These are phyloP conservation scores for Brachypodium distachyon DNA, from an alignment of 202 grass and related monocot species.

Conservation along the genomic window DNA sequence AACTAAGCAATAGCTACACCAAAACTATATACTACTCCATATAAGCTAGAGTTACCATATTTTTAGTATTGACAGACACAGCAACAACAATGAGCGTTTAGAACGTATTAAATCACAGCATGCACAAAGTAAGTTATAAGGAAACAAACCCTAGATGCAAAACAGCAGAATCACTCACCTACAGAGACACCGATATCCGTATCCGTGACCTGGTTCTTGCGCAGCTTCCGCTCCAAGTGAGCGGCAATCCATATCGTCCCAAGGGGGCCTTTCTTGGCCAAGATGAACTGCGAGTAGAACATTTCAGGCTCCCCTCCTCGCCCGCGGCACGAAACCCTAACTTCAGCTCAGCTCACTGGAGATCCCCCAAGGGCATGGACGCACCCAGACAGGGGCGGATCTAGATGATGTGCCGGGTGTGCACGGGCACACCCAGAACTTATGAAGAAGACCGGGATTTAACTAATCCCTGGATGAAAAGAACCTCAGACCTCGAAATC, in stretches of 20 bases:
- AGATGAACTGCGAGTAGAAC: conserved; percentile 99
- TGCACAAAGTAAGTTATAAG: background rate
- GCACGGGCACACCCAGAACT: too few relatives aligned
- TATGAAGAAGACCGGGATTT: too few relatives aligned
- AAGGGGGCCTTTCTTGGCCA: conserved; percentile 98
- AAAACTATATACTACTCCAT: background rate
- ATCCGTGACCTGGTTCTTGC: conserved; percentile 97
- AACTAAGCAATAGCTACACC: background rate
- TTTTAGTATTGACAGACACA: background rate
- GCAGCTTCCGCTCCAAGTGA: conserved; percentile 95
- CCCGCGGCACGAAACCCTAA: conserved; percentile 17
- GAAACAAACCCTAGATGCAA: conserved; percentile 11
- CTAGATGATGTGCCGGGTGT: too few relatives aligned
- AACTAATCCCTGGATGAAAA: too few relatives aligned
- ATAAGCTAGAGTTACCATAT: conserved; percentile 1
- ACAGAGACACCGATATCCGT: conserved; percentile 97
- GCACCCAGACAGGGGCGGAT: too few relatives aligned
- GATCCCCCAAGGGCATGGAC: too few relatives aligned
- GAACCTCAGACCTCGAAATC: too few relatives aligned
- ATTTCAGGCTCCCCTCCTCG: conserved; percentile 39
- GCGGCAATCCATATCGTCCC: conserved; percentile 99
- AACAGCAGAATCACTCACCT: conserved; percentile 51
- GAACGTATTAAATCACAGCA: background rate
- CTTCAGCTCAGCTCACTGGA: background rate
- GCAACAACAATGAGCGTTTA: background rate